phyloP scores from a whole-genome alignment of 768 basidiomycete genomes.

The Rhizopogon sp. region DNA sequence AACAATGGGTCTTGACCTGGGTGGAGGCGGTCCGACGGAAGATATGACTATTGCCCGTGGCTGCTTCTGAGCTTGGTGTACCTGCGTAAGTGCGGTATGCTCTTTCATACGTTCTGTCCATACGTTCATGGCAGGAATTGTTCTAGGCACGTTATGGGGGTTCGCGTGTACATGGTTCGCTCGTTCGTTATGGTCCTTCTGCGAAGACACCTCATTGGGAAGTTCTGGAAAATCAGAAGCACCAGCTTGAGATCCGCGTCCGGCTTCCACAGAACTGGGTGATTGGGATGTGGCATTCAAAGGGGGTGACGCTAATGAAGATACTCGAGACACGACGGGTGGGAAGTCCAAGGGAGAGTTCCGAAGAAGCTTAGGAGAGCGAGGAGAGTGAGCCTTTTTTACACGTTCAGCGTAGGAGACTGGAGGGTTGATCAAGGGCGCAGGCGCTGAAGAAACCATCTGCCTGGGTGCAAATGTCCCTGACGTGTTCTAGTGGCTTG shows the following conservation, averaged over 20 bases:
- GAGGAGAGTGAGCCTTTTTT: conserved; percentile 41
- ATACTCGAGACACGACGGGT: conserved; percentile 2
- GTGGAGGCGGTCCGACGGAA: conserved; percentile 7
- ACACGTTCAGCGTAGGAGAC: conserved; percentile 58
- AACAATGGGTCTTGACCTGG: conserved; percentile 12
- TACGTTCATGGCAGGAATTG: conserved; percentile 29
- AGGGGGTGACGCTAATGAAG: conserved; percentile 2
- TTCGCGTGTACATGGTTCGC: conserved; percentile 5
- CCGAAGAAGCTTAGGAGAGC: conserved; percentile 11
- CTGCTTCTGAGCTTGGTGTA: conserved; percentile 16
- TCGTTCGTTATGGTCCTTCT: neutral
- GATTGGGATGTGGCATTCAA: neutral
- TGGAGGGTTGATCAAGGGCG: conserved; percentile 29
- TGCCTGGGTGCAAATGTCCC: conserved; percentile 1
- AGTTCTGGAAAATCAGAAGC: conserved; percentile 1
- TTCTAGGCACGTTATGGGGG: conserved; percentile 10
- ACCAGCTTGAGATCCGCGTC: neutral
- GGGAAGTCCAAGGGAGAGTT: conserved; percentile 5
- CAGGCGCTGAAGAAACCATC: conserved; percentile 27
- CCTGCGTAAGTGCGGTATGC: conserved; percentile 27
- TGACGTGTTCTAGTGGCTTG: neutral
- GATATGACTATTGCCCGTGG: conserved; percentile 7
- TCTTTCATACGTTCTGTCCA: conserved; percentile 40
- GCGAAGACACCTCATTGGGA: neutral
- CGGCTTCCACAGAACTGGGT: neutral